Conservation (phyloP, 1,139 yeast genomes). For the Kodamaea derodonti region DNA sequence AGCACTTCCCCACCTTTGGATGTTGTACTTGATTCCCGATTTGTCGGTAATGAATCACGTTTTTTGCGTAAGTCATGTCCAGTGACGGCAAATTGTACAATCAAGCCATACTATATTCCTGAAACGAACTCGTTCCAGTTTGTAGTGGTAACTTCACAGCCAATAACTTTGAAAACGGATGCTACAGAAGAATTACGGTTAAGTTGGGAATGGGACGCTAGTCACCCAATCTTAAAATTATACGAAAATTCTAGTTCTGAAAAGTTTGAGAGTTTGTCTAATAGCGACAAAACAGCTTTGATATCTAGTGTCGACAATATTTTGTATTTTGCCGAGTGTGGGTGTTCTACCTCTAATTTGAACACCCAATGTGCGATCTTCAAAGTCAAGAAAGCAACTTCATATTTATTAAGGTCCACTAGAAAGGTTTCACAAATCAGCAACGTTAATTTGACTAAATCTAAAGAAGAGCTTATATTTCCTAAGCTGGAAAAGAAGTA, state of each 20-base stretch:
- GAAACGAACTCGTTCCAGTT: slow-evolving; percentile 48
- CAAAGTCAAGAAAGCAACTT: slow-evolving; percentile 59
- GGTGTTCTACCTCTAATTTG: slow-evolving; percentile 52
- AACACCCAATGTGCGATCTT: slow-evolving; percentile 50
- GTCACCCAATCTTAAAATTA: slow-evolving; percentile 68
- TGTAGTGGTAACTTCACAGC: slow-evolving; percentile 54
- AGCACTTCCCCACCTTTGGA: slow-evolving; percentile 34
- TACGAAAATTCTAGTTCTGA: slow-evolving; percentile 28
- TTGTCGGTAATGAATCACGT: slow-evolving; percentile 71
- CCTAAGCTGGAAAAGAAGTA: slow-evolving; percentile 30
- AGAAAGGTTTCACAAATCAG: slow-evolving; percentile 48
- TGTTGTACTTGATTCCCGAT: slow-evolving; percentile 72
- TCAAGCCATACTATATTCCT: slow-evolving; percentile 51
- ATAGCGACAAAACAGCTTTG: slow-evolving; percentile 49
- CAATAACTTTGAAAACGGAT: slow-evolving; percentile 36
- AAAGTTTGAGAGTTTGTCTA: slow-evolving; percentile 47
- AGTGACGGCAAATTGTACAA: slow-evolving; percentile 60
- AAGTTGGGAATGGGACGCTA: slow-evolving; percentile 84
- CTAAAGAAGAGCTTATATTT: slow-evolving; percentile 39
- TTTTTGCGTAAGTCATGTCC: slow-evolving; percentile 74
- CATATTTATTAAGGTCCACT: slow-evolving; percentile 54
- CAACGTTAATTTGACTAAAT: slow-evolving; percentile 32
- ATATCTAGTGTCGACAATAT: slow-evolving; percentile 61
- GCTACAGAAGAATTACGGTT: slow-evolving; percentile 56
- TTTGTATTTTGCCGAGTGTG: slow-evolving; percentile 55